Evolutionary conservation across 805 yeast species (phyloP).

Genomic region (Saccharomycopsis sp.): DNA sequence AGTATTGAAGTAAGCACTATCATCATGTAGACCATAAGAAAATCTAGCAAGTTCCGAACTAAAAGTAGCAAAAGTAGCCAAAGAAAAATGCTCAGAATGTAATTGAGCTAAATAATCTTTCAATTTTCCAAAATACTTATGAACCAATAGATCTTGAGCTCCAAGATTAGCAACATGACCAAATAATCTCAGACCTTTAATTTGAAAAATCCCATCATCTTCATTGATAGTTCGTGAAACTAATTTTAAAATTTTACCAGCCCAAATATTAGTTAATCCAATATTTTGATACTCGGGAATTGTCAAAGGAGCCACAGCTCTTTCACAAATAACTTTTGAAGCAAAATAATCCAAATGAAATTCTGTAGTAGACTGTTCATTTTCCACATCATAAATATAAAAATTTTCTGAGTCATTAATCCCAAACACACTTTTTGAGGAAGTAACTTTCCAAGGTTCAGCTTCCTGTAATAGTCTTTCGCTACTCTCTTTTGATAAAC

Average conservation of each 20-base stretch:
- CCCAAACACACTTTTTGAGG: conserved; percentile 3
- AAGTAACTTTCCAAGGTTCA: conserved; percentile 27
- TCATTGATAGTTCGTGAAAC: conserved; percentile 1
- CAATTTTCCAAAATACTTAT: conserved; percentile 1
- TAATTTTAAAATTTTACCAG: conserved; percentile 1
- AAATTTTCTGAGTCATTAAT: background rate
- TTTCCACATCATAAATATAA: background rate
- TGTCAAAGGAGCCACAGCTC: conserved; percentile 1
- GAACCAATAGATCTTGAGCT: conserved; percentile 3
- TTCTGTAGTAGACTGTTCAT: no score
- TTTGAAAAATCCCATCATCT: conserved; percentile 10
- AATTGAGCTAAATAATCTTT: background rate
- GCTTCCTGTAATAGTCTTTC: conserved; percentile 28
- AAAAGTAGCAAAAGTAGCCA: background rate
- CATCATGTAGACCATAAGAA: conserved; percentile 2
- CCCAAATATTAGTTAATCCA: conserved; percentile 2
- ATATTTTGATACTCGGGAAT: conserved; percentile 6
- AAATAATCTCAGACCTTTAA: conserved; percentile 6
- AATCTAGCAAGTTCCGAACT: background rate
- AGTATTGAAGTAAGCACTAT: background rate
- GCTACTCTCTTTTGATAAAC: conserved; percentile 21
- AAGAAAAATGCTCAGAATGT: background rate
- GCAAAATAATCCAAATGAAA: conserved; percentile 1
- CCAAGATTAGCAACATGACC: conserved; percentile 10
- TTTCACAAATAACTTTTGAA: background rate